A percentile compares a stretch with the other conserved stretches of the same genome.
phyloP scores from a whole-genome alignment of 352 stramenopile species.

The Phytophthora cajani region DNA sequence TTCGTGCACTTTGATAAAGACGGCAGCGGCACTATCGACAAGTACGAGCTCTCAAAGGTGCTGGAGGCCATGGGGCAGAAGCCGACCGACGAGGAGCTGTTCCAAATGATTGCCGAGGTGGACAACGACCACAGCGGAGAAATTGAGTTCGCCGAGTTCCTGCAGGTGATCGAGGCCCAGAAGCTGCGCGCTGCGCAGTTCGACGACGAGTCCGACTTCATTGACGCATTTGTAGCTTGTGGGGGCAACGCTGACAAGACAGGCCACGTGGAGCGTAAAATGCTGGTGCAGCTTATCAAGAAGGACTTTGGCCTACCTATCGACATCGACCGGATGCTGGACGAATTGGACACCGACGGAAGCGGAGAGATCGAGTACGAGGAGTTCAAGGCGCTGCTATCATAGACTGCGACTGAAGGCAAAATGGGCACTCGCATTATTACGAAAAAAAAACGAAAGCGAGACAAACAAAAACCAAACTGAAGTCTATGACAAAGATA shows the following conservation, averaged over 20 bases:
- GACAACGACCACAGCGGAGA: conserved; percentile 94
- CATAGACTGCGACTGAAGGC: conserved; percentile 30
- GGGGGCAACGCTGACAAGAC: conserved; percentile 92
- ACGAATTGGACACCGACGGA: conserved; percentile 95
- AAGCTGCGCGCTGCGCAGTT: conserved; percentile 95
- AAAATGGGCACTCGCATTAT: not conserved
- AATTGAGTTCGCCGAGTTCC: conserved; percentile 98
- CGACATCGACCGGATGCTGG: conserved; percentile 96
- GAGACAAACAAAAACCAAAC: conserved; percentile 12
- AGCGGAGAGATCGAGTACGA: conserved; percentile 96
- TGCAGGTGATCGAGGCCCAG: conserved; percentile 97
- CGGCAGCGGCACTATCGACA: conserved; percentile 95
- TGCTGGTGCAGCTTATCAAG: conserved; percentile 95
- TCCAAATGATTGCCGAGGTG: conserved; percentile 97
- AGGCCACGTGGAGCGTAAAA: conserved; percentile 90
- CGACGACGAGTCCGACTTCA: conserved; percentile 97
- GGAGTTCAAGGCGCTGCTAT: conserved; percentile 95
- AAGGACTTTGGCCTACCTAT: conserved; percentile 96
- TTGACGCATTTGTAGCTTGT: conserved; percentile 97
- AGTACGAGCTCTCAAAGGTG: conserved; percentile 94
- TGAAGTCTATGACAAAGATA: conserved; percentile 58
- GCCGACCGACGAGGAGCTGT: conserved; percentile 97
- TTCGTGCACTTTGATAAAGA: conserved; percentile 98
- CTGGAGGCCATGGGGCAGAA: conserved; percentile 98
- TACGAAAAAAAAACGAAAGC: not conserved